A percentile compares a stretch with the other conserved stretches of the same genome.
Evolutionary conservation across 257 asterid species (phyloP).

Genomic region (Verbascum thapsus): DNA sequence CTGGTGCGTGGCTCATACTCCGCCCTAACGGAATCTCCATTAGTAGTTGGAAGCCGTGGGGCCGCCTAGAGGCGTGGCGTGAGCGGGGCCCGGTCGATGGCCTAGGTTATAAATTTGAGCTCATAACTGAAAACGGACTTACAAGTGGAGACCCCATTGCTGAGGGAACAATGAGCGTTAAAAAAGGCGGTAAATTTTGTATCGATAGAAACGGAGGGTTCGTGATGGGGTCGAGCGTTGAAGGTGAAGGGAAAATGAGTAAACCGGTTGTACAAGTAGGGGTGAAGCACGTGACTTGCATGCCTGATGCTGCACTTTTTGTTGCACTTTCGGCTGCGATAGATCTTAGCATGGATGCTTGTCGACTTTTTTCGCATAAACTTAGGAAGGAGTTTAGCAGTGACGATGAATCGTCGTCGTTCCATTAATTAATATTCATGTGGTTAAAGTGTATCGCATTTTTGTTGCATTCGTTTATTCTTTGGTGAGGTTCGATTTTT

Average conservation of each 20-base stretch:
- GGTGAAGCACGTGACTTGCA: constrained; percentile 72
- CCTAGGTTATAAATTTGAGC: constrained; percentile 80
- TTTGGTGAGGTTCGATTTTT: constrained; percentile 14
- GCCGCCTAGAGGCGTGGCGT: constrained; percentile 92
- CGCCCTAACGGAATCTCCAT: constrained; percentile 68
- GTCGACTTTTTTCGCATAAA: constrained; percentile 66
- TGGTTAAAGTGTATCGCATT: neutral
- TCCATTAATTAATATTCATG: constrained; percentile 4
- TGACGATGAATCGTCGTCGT: constrained; percentile 50
- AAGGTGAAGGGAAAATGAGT: constrained; percentile 72
- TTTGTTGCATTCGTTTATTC: neutral
- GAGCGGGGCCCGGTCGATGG: constrained; percentile 74
- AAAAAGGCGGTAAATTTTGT: constrained; percentile 67
- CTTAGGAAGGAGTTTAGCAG: constrained; percentile 68
- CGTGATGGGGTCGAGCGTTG: constrained; percentile 78
- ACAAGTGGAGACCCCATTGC: constrained; percentile 68
- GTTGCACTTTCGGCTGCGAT: constrained; percentile 83
- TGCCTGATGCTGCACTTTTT: constrained; percentile 80
- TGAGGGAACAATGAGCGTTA: constrained; percentile 67
- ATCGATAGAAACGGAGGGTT: constrained; percentile 71
- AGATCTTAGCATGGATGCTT: constrained; percentile 89
- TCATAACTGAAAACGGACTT: constrained; percentile 56
- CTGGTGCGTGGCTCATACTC: constrained; percentile 93
- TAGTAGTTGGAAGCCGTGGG: constrained; percentile 96
- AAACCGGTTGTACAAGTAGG: constrained; percentile 75